These are phyloP conservation scores for Citrus sinensis DNA, from an alignment of 345 rosid genomes.

Conservation along the genomic window DNA sequence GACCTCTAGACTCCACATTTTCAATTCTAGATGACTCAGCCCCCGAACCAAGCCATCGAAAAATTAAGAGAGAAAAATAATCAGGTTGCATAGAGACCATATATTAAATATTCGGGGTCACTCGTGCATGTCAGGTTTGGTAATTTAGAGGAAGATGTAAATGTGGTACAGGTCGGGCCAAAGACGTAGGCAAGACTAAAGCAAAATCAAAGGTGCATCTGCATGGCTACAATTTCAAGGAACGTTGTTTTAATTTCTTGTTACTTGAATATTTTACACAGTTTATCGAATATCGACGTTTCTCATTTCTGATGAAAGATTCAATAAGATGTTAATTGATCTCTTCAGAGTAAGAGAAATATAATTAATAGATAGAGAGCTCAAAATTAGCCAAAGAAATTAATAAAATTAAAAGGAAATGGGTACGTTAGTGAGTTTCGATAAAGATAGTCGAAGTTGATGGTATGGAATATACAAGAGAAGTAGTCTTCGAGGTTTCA, in stretches of 20 bases:
- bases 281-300: not conserved
- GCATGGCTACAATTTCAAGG: constrained; percentile 47
- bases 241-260: constrained; percentile 21
- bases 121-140: constrained; percentile 47
- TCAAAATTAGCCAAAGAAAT: not conserved
- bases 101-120: constrained; percentile 2
- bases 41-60: no score
- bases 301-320: not conserved
- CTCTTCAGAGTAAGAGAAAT: not conserved
- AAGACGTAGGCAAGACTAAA: constrained; percentile 21
- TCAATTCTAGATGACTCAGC: no score
- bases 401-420: not conserved
- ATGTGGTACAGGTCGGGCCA: not conserved
- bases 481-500: constrained; percentile 44
- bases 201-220: constrained; percentile 45
- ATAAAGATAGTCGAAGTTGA: constrained; percentile 46
- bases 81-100: not conserved
- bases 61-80: not conserved
- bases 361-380: no score
- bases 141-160: constrained; percentile 14
- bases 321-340: not conserved
- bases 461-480: constrained; percentile 33
- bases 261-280: not conserved
- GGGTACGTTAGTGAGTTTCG: constrained; percentile 28
- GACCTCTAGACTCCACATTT: no score